Conservation (phyloP, 768 basidiomycete species). For the Leccinum longicurvipes region DNA sequence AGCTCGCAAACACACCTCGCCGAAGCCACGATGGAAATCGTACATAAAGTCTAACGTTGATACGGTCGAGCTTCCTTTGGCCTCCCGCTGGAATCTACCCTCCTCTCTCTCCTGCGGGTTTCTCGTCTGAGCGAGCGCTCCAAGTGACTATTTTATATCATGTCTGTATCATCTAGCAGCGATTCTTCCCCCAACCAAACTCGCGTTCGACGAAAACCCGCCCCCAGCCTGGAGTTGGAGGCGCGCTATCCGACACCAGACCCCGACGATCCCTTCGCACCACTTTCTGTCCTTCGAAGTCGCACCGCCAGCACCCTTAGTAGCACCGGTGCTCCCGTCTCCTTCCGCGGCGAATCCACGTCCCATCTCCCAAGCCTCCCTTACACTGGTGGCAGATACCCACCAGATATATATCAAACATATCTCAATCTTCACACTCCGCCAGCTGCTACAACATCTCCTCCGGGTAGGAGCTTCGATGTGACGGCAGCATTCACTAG, state of each 20-base stretch:
- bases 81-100: slow-evolving; percentile 18
- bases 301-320: slow-evolving; percentile 47
- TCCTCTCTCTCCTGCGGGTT: slow-evolving; percentile 11
- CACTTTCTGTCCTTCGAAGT: slow-evolving; percentile 61
- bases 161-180: slow-evolving; percentile 27
- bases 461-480: slow-evolving; percentile 1
- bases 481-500: slow-evolving; percentile 22
- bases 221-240: slow-evolving; percentile 49
- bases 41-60: slow-evolving; percentile 27
- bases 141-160: slow-evolving; percentile 25
- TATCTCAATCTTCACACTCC: slow-evolving; percentile 15
- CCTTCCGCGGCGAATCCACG: slow-evolving; percentile 30
- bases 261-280: slow-evolving; percentile 66
- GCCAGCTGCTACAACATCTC: slow-evolving; percentile 10
- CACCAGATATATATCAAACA: slow-evolving; percentile 31
- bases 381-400: slow-evolving; percentile 32
- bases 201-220: slow-evolving; percentile 49
- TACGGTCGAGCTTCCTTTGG: slow-evolving; percentile 8
- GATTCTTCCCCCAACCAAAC: slow-evolving; percentile 24
- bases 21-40: slow-evolving; percentile 33
- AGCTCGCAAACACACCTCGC: slow-evolving; percentile 27
- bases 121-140: slow-evolving; percentile 10
- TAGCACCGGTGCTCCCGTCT: slow-evolving; percentile 24
- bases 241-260: slow-evolving; percentile 64
- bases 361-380: slow-evolving; percentile 30